Conservation (phyloP, 345 rosid genomes). For the Litchi chinensis region DNA sequence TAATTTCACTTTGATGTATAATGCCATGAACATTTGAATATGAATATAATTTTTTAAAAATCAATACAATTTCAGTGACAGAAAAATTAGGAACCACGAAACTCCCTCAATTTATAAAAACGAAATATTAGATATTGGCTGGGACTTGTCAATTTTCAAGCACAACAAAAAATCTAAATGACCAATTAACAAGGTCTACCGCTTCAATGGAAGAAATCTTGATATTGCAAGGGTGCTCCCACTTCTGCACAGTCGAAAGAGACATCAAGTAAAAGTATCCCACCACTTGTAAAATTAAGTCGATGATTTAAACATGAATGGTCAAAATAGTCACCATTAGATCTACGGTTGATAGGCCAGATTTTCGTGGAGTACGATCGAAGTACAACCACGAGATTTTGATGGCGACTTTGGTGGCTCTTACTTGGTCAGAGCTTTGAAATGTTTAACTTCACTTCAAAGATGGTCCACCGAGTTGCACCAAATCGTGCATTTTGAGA, state of each 20-base stretch:
- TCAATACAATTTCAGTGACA: neutral
- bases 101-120: neutral
- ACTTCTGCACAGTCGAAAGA: neutral
- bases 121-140: neutral
- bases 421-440: neutral
- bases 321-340: neutral
- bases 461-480: conserved; percentile 8
- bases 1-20: neutral
- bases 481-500: neutral
- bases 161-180: neutral
- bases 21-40: neutral
- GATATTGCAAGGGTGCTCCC: too few species aligned
- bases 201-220: neutral
- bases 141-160: conserved; percentile 1
- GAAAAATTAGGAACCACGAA: neutral
- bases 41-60: too few species aligned
- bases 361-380: neutral
- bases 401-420: neutral
- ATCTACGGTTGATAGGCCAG: neutral
- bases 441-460: conserved; percentile 14
- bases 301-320: neutral
- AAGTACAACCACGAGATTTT: neutral
- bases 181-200: neutral
- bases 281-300: too few species aligned
- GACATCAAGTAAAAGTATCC: neutral